These are phyloP conservation scores for Calocybe gangraenosa DNA, from an alignment of 768 basidiomycete genomes.

Conservation along the genomic window DNA sequence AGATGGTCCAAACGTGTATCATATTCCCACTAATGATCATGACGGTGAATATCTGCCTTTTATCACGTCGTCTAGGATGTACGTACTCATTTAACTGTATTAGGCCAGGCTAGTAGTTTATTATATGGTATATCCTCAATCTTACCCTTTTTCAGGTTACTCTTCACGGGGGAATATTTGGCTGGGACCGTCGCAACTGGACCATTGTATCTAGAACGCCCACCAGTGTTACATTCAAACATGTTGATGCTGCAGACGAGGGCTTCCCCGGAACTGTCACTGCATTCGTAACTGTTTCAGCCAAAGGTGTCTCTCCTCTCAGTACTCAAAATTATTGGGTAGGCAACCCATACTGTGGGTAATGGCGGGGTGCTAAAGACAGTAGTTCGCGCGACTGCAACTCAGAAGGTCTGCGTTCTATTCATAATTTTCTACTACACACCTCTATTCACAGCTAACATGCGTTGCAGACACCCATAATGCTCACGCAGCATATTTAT, in stretches of 20 bases:
- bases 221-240: slow-evolving; percentile 49
- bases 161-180: slow-evolving; percentile 51
- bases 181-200: slow-evolving; percentile 59
- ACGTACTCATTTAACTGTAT: too few species aligned
- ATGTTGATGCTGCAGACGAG: slow-evolving; percentile 47
- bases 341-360: slow-evolving; percentile 46
- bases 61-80: too few species aligned
- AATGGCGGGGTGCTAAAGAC: slow-evolving; percentile 41
- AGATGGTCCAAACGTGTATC: slow-evolving; percentile 39
- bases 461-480: slow-evolving; percentile 50
- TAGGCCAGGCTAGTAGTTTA: slow-evolving; percentile 23
- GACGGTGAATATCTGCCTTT: too few species aligned
- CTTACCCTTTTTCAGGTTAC: slow-evolving; percentile 38
- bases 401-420: slow-evolving; percentile 29
- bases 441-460: too few species aligned
- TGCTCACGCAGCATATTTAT: slow-evolving; percentile 54
- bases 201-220: slow-evolving; percentile 36
- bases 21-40: slow-evolving; percentile 48
- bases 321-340: not conserved
- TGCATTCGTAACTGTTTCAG: slow-evolving; percentile 28
- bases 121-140: too few species aligned
- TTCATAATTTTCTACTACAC: not conserved
- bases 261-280: slow-evolving; percentile 51
- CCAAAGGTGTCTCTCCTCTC: not conserved
- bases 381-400: slow-evolving; percentile 40